phyloP scores from a whole-genome alignment of 306 rosid genomes.

The Fagus crenata region DNA sequence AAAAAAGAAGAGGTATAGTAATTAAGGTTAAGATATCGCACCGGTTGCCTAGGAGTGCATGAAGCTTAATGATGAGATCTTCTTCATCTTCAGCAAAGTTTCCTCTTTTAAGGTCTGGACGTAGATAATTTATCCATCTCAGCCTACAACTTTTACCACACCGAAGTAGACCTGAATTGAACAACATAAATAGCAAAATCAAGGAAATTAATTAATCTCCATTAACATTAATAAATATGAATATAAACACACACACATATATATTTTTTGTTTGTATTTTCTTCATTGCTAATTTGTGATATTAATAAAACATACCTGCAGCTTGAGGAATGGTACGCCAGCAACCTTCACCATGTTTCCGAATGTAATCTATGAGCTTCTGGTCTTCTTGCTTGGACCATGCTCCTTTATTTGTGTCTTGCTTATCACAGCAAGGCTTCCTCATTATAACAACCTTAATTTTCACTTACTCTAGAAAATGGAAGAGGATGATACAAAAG shows the following conservation, averaged over 20 bases:
- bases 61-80: slow-evolving; percentile 83
- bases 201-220: background rate
- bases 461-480: too few relatives aligned
- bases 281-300: background rate
- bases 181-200: background rate
- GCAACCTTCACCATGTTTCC: slow-evolving; percentile 56
- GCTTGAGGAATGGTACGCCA: slow-evolving; percentile 80
- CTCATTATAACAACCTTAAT: slow-evolving; percentile 38
- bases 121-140: slow-evolving; percentile 74
- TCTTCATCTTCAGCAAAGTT: slow-evolving; percentile 84
- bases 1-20: background rate
- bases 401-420: slow-evolving; percentile 66
- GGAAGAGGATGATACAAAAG: slow-evolving; percentile 11
- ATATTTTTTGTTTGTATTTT: background rate
- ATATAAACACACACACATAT: background rate
- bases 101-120: slow-evolving; percentile 82
- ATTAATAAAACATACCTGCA: slow-evolving; percentile 45
- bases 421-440: slow-evolving; percentile 55
- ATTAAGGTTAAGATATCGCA: slow-evolving; percentile 12
- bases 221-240: background rate
- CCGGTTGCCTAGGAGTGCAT: slow-evolving; percentile 82
- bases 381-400: slow-evolving; percentile 86
- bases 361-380: slow-evolving; percentile 65
- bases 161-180: slow-evolving; percentile 64
- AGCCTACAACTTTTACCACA: slow-evolving; percentile 83